These are phyloP conservation scores for Cyberlindnera veronae DNA, from an alignment of 805 yeast genomes.

Conservation along the genomic window DNA sequence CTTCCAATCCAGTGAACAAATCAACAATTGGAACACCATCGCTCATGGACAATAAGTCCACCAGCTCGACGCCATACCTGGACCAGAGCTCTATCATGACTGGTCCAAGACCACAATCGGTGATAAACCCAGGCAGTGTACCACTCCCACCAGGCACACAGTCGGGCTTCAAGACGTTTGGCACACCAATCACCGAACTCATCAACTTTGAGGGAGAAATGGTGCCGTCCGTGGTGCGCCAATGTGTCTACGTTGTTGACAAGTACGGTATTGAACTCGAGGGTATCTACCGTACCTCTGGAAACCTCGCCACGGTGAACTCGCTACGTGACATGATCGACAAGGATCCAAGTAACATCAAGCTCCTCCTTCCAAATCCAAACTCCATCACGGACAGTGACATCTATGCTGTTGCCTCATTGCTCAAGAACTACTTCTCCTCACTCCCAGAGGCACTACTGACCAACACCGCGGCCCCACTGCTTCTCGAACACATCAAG, in stretches of 20 bases:
- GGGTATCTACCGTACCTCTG: conserved; percentile 86
- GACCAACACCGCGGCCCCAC: conserved; percentile 56
- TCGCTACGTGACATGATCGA: conserved; percentile 71
- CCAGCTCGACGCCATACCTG: conserved; percentile 9
- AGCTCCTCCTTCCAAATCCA: conserved; percentile 52
- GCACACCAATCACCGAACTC: conserved; percentile 73
- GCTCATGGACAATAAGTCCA: conserved; percentile 1
- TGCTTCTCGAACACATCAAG: conserved; percentile 67
- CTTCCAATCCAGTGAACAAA: conserved; percentile 1
- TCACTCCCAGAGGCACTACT: conserved; percentile 85
- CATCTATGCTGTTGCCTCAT: conserved; percentile 81
- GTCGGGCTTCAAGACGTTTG: conserved; percentile 57
- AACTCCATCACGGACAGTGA: conserved; percentile 69
- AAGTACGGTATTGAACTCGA: conserved; percentile 79
- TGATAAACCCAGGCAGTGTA: conserved; percentile 26
- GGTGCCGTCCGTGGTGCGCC: conserved; percentile 87
- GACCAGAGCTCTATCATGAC: conserved; percentile 18
- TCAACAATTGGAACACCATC: background rate
- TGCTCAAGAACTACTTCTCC: conserved; percentile 79
- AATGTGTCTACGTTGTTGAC: conserved; percentile 85
- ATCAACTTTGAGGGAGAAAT: conserved; percentile 83
- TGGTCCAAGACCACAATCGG: conserved; percentile 31
- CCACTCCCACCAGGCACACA: conserved; percentile 28
- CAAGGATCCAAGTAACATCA: conserved; percentile 64
- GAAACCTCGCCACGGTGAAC: conserved; percentile 70